Conservation (phyloP, 1,284 basidiomycete species). For the Rhodofomes roseus region DNA sequence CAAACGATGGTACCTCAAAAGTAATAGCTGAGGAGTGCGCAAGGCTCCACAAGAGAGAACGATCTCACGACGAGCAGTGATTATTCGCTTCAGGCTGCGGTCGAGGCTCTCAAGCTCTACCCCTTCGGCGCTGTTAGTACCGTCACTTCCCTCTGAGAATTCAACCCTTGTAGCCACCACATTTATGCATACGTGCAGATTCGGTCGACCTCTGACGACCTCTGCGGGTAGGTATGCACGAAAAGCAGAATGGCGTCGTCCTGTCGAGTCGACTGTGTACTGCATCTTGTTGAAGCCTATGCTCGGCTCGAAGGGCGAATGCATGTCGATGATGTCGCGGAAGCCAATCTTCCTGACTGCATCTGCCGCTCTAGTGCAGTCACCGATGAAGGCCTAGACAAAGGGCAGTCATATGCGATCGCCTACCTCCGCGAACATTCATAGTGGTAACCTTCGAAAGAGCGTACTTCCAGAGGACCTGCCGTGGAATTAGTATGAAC, state of each 20-base stretch:
- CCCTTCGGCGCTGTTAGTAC: conserved; percentile 7
- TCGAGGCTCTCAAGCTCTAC: conserved; percentile 4
- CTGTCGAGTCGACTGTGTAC: conserved; percentile 1
- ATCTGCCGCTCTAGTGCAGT: neutral
- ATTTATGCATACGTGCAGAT: conserved; percentile 26
- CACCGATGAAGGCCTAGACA: neutral
- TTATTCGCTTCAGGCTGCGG: conserved; percentile 7
- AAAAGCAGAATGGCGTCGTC: conserved; percentile 1
- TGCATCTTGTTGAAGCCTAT: conserved; percentile 4
- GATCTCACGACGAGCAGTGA: conserved; percentile 25
- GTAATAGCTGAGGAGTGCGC: conserved; percentile 29
- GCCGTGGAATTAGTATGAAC: neutral
- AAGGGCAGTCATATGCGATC: neutral
- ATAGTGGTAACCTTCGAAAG: neutral
- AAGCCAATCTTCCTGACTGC: neutral
- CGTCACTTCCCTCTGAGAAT: neutral
- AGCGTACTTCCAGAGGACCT: conserved; percentile 1
- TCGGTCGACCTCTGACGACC: conserved; percentile 1
- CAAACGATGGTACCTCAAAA: conserved; percentile 27
- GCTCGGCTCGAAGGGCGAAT: conserved; percentile 3
- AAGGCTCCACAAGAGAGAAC: conserved; percentile 31
- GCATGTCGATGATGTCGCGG: conserved; percentile 3
- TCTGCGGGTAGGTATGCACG: conserved; percentile 1
- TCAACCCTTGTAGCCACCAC: conserved; percentile 15
- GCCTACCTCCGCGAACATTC: neutral